Conservation (phyloP, 2,329 filamentous ascomycete genomes). For the Lachnellula arida region DNA sequence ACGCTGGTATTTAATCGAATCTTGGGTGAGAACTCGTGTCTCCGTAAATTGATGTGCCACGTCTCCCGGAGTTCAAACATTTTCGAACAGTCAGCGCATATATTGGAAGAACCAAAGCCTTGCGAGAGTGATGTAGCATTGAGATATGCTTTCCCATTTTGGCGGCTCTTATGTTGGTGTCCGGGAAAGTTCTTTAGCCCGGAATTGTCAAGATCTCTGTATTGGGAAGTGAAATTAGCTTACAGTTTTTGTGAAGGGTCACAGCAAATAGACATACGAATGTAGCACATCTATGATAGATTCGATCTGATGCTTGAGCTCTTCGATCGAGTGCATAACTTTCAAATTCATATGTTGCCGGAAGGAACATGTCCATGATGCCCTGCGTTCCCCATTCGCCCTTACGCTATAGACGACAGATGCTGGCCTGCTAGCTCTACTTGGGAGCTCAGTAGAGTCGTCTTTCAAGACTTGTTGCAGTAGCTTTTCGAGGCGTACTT, state of each 20-base stretch:
- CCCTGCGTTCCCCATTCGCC: neutral
- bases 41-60: neutral
- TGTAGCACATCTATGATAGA: neutral
- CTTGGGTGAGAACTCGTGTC: conserved; percentile 2
- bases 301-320: neutral
- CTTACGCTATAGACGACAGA: neutral
- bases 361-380: neutral
- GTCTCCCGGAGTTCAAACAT: conserved; percentile 5
- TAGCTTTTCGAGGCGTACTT: neutral
- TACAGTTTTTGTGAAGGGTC: neutral
- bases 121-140: neutral
- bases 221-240: neutral
- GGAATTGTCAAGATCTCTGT: neutral
- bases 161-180: neutral
- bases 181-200: neutral
- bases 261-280: neutral
- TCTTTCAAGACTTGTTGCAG: neutral
- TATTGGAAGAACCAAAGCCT: neutral
- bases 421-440: neutral
- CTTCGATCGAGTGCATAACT: neutral
- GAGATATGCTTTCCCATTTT: neutral
- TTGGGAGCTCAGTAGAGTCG: neutral
- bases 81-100: conserved; percentile 4
- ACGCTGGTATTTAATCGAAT: neutral
- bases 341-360: neutral